These are phyloP conservation scores for Camellia granthamiana DNA, from an alignment of 148 eudicot species.

Conservation along the genomic window DNA sequence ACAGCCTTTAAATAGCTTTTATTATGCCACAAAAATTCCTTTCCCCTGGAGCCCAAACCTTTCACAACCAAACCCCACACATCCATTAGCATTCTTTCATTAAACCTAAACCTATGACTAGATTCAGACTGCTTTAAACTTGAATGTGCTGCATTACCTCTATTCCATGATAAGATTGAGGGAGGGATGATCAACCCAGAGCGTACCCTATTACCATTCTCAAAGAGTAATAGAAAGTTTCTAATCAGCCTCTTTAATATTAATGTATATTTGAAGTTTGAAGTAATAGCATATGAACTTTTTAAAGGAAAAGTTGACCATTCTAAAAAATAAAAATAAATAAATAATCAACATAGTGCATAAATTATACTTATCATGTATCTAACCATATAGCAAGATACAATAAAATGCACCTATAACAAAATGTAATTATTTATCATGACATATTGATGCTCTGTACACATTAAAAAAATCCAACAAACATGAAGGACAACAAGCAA, in stretches of 20 bases:
- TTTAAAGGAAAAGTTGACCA: neutral
- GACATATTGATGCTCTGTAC: neutral
- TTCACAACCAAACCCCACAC: too few relatives aligned
- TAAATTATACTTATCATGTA: neutral
- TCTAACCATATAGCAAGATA: neutral
- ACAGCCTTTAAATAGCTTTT: too few relatives aligned
- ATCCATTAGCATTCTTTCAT: too few relatives aligned
- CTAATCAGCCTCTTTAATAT: neutral
- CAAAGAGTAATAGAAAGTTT: neutral
- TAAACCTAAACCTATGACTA: too few relatives aligned
- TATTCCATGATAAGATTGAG: neutral
- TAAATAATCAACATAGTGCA: neutral
- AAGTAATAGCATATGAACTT: neutral
- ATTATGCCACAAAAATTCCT: too few relatives aligned
- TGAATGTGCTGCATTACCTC: too few relatives aligned
- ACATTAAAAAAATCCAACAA: neutral
- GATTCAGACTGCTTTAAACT: too few relatives aligned
- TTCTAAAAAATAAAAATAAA: conserved; percentile 1
- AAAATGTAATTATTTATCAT: neutral
- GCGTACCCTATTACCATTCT: neutral
- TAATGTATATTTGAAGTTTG: neutral
- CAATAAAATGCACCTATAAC: neutral
- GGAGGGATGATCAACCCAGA: neutral
- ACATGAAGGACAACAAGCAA: neutral
- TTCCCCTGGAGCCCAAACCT: too few relatives aligned